Evolutionary conservation across 768 basidiomycete species (phyloP).

Genomic region (Cystoderma amianthinum): DNA sequence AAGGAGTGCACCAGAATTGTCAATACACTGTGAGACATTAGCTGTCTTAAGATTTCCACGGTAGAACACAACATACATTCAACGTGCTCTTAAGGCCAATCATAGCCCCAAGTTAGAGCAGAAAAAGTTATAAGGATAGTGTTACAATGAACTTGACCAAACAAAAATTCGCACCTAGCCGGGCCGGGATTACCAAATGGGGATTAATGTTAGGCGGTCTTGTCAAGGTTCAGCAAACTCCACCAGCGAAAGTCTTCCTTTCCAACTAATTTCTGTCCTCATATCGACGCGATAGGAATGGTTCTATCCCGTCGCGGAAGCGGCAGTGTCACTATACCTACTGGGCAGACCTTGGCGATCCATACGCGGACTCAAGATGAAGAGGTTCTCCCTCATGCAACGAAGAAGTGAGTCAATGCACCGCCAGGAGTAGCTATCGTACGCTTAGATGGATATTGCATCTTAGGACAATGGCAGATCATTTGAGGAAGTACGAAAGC

Average conservation of each 20-base stretch:
- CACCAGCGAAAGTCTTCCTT: too few species aligned
- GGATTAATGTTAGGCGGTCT: too few species aligned
- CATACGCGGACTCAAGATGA: conserved; percentile 87
- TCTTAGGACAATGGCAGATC: conserved; percentile 86
- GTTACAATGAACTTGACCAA: conserved; percentile 6
- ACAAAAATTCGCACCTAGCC: conserved; percentile 3
- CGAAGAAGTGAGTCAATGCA: conserved; percentile 66
- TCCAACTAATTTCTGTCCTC: too few species aligned
- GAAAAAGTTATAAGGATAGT: too few species aligned
- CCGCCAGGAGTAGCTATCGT: not conserved
- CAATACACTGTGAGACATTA: conserved; percentile 64
- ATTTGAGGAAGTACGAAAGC: conserved; percentile 85
- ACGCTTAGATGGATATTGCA: conserved; percentile 5
- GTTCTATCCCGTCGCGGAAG: conserved; percentile 72
- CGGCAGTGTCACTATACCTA: conserved; percentile 63
- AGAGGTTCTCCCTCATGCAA: conserved; percentile 86
- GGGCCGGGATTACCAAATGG: too few species aligned
- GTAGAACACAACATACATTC: conserved; percentile 46
- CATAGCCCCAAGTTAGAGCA: conserved; percentile 41
- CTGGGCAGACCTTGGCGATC: conserved; percentile 75
- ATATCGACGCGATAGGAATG: conserved; percentile 31
- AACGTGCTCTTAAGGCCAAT: conserved; percentile 92
- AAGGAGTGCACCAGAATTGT: conserved; percentile 93
- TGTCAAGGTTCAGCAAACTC: too few species aligned
- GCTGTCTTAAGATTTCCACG: not conserved